These are phyloP conservation scores for Candida peoriensis DNA, from an alignment of 805 yeast species.

Conservation along the genomic window DNA sequence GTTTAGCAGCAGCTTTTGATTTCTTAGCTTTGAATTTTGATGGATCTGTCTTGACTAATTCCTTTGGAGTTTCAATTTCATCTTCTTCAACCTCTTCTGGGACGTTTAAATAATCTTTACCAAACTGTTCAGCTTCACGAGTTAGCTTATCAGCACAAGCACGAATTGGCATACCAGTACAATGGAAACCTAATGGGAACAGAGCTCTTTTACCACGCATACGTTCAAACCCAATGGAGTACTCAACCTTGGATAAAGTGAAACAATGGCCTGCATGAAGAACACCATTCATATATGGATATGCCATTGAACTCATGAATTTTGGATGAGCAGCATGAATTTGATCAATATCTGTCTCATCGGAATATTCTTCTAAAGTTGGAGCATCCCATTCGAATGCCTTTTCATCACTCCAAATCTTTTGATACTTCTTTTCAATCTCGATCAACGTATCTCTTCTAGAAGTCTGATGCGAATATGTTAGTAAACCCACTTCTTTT, in stretches of 20 bases:
- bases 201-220: conserved; percentile 89
- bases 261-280: conserved; percentile 97
- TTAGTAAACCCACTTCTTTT: too few relatives aligned
- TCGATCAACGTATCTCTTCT: conserved; percentile 92
- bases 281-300: conserved; percentile 98
- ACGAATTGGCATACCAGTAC: conserved; percentile 98
- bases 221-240: conserved; percentile 88
- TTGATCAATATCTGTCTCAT: conserved; percentile 55
- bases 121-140: conserved; percentile 90
- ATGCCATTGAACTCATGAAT: conserved; percentile 90
- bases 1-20: conserved; percentile 89
- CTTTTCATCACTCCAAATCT: conserved; percentile 82
- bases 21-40: conserved; percentile 91
- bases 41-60: conserved; percentile 55
- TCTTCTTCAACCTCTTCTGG: conserved; percentile 54
- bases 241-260: conserved; percentile 91
- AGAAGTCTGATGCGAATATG: conserved; percentile 50
- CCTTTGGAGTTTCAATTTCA: conserved; percentile 29
- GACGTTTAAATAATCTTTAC: conserved; percentile 66
- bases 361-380: conserved; percentile 55
- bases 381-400: conserved; percentile 90
- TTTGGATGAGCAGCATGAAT: conserved; percentile 79
- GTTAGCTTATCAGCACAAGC: conserved; percentile 93
- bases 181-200: conserved; percentile 97
- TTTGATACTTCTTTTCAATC: conserved; percentile 84